A percentile compares a stretch with the other conserved stretches of the same genome.
Conservation (phyloP, 2,329 filamentous ascomycete species). For the Aspergillus brunneoviolaceus region DNA sequence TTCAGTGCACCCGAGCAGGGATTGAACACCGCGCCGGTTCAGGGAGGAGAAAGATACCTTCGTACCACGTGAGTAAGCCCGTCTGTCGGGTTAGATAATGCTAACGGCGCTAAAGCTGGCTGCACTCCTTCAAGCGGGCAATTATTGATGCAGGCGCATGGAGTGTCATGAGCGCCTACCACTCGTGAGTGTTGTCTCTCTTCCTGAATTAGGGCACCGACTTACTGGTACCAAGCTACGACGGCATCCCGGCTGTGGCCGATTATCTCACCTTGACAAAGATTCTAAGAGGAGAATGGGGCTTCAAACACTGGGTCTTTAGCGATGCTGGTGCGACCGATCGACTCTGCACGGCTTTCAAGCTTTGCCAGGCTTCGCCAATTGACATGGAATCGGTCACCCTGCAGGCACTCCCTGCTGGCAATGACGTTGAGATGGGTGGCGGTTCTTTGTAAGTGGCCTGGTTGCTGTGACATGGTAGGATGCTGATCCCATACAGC, state of each 20-base stretch:
- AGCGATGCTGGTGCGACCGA: constrained; percentile 71
- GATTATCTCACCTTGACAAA: constrained; percentile 66
- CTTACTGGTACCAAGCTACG: constrained; percentile 49
- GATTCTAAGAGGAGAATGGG: constrained; percentile 70
- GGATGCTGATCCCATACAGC: constrained; percentile 24
- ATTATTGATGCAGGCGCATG: constrained; percentile 69
- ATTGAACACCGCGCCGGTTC: constrained; percentile 64
- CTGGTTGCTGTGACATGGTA: not conserved
- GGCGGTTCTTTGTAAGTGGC: constrained; percentile 61
- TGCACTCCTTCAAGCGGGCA: constrained; percentile 65
- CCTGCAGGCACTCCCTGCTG: constrained; percentile 62
- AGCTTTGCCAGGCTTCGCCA: constrained; percentile 59
- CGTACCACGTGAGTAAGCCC: constrained; percentile 55
- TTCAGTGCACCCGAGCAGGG: constrained; percentile 70
- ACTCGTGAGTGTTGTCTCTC: constrained; percentile 45
- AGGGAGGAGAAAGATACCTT: constrained; percentile 56
- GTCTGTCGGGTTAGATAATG: not conserved
- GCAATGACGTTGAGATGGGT: constrained; percentile 74
- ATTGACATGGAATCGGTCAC: constrained; percentile 67
- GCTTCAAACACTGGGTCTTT: constrained; percentile 66
- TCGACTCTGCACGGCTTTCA: constrained; percentile 63
- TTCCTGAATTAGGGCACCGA: not conserved
- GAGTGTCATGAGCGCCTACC: constrained; percentile 72
- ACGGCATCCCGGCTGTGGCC: constrained; percentile 67
- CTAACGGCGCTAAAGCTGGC: constrained; percentile 28